Evolutionary conservation across 129 eudicot species (phyloP).

Genomic region (Pittosporum tobira): DNA sequence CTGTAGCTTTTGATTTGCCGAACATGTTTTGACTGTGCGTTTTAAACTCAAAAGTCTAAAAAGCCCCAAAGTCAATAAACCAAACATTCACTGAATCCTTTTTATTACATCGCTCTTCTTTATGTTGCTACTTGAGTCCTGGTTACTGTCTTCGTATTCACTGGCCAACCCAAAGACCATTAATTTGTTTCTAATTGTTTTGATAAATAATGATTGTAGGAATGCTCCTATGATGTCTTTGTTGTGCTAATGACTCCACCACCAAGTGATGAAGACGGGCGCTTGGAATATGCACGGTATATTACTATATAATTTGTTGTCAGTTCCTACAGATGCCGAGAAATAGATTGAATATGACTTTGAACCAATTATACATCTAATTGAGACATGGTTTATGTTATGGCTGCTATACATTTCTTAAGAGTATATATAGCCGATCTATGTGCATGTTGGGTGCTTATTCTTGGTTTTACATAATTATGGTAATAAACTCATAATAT

Average conservation of each 20-base stretch:
- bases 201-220: slow-evolving; percentile 29
- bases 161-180: no score
- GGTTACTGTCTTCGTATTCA: no score
- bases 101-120: no score
- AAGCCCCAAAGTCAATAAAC: no score
- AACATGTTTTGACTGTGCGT: no score
- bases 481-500: neutral
- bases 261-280: slow-evolving; percentile 77
- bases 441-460: neutral
- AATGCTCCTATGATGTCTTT: slow-evolving; percentile 52
- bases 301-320: neutral
- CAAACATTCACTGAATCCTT: no score
- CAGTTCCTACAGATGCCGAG: neutral
- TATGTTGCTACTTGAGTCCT: no score
- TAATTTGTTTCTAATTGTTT: slow-evolving; percentile 15
- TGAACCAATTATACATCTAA: no score
- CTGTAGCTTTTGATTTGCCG: no score
- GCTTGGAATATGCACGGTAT: slow-evolving; percentile 57
- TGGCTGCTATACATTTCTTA: no score
- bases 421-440: neutral
- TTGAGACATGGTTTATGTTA: neutral
- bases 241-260: slow-evolving; percentile 91
- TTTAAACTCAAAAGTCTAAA: no score
- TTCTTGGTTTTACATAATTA: neutral
- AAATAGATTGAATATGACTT: neutral